Conservation (phyloP, 2,329 filamentous ascomycete species). For the Aspergillus fijiensis region DNA sequence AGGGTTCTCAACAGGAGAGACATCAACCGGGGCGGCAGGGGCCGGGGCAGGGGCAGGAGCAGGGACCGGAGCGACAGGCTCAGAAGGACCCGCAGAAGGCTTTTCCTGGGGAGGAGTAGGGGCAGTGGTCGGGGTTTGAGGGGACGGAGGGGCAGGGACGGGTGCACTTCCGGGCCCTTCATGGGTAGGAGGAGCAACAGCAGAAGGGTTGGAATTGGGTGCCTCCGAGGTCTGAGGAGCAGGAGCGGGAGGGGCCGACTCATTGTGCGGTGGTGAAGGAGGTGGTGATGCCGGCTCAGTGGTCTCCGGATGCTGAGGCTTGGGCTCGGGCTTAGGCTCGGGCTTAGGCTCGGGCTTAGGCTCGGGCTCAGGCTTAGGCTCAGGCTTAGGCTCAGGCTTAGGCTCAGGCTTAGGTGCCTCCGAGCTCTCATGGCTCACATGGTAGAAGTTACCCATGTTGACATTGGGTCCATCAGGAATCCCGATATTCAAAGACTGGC, state of each 20-base stretch:
- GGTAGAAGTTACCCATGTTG: conserved; percentile 19
- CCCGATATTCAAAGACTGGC: conserved; percentile 2
- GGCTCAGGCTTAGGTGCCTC: conserved; percentile 4
- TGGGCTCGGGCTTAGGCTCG: not conserved
- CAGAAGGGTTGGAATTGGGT: not conserved
- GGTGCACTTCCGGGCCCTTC: not conserved
- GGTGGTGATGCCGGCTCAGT: not conserved
- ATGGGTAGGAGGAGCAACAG: not conserved
- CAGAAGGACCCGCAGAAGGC: not conserved
- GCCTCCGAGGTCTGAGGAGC: not conserved
- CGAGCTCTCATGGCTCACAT: conserved; percentile 18
- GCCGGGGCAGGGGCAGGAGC: not conserved
- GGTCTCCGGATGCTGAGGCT: not conserved
- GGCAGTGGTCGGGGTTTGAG: not conserved
- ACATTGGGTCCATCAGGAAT: conserved; percentile 31
- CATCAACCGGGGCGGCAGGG: conserved; percentile 11
- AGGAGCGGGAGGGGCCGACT: not conserved
- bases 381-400: not conserved
- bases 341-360: not conserved
- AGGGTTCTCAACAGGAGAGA: not conserved
- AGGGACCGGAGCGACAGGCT: not conserved
- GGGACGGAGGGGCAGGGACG: not conserved
- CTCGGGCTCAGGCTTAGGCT: not conserved
- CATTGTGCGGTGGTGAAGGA: not conserved
- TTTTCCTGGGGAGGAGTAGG: conserved; percentile 6